These are phyloP conservation scores for Sporothrix pallida DNA, from an alignment of 2,329 filamentous ascomycete species.

Conservation along the genomic window DNA sequence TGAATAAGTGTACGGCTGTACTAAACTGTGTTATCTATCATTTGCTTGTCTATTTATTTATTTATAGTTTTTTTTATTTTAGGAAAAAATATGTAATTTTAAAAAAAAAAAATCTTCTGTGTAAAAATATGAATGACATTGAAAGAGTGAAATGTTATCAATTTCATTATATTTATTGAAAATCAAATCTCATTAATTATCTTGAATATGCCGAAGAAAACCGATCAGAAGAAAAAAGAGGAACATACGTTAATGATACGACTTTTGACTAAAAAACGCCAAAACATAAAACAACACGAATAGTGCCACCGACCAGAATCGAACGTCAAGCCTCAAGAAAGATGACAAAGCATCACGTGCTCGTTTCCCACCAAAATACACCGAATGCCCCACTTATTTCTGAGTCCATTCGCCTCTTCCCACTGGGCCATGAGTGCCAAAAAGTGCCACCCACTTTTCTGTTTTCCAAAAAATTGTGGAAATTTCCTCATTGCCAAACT, in stretches of 20 bases:
- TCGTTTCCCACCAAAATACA: neutral
- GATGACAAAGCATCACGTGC: neutral
- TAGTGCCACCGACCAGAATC: neutral
- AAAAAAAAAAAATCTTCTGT: neutral
- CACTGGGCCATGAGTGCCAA: conserved; percentile 27
- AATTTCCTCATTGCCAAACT: conserved; percentile 17
- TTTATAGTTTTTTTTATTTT: neutral
- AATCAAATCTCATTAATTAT: neutral
- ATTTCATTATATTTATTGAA: neutral
- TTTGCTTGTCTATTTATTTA: neutral
- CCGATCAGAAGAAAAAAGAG: no score
- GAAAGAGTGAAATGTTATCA: neutral
- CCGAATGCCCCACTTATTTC: conserved; percentile 2
- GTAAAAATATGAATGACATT: neutral
- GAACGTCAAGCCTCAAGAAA: neutral
- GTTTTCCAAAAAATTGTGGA: conserved; percentile 17
- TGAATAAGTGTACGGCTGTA: no score
- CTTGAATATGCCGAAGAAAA: neutral
- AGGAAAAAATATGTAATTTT: neutral
- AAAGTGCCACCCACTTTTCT: conserved; percentile 11
- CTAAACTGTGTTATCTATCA: neutral
- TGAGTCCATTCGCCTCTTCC: neutral
- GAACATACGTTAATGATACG: no score
- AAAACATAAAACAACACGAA: neutral
- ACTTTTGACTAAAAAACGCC: neutral